Evolutionary conservation across 345 rosid species (phyloP).

Genomic region (Hypericum perforatum): DNA sequence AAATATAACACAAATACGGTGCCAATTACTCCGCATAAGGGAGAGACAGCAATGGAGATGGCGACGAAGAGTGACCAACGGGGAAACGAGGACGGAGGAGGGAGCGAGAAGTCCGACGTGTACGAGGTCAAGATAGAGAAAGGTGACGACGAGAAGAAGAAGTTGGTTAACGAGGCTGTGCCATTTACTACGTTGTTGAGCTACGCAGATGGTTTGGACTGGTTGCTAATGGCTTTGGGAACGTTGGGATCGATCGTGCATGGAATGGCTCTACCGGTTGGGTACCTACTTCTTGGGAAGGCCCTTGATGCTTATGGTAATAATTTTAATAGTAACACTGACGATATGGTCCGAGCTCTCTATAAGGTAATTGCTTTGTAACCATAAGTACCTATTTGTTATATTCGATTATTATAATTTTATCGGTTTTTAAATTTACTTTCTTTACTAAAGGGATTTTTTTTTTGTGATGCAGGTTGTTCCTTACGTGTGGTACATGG

Average conservation of each 20-base stretch:
- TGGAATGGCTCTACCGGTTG: slow-evolving; percentile 54
- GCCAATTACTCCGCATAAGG: too few species aligned
- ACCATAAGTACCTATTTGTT: not conserved
- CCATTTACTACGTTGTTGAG: slow-evolving; percentile 38
- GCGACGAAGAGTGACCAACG: not conserved
- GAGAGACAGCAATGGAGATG: too few species aligned
- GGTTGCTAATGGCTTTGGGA: slow-evolving; percentile 47
- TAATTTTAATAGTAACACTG: slow-evolving; percentile 15
- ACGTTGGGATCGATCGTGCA: slow-evolving; percentile 42
- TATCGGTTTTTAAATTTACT: not conserved
- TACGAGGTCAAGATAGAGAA: not conserved
- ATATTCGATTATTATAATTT: not conserved
- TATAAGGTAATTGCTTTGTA: slow-evolving; percentile 16
- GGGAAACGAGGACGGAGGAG: not conserved
- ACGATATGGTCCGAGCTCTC: slow-evolving; percentile 33
- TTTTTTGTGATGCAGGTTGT: slow-evolving; percentile 27
- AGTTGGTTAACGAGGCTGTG: slow-evolving; percentile 2
- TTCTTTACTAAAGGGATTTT: not conserved
- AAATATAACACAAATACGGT: too few species aligned
- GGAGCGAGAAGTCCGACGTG: not conserved
- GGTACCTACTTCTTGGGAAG: slow-evolving; percentile 47
- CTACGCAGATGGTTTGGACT: slow-evolving; percentile 44
- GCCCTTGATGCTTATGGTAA: slow-evolving; percentile 48
- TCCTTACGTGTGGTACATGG: slow-evolving; percentile 67
- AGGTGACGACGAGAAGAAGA: slow-evolving; percentile 7